Base-by-base conservation (phyloP, 2,329 filamentous ascomycete genomes). In the Thermochaetoides dissita region DNA sequence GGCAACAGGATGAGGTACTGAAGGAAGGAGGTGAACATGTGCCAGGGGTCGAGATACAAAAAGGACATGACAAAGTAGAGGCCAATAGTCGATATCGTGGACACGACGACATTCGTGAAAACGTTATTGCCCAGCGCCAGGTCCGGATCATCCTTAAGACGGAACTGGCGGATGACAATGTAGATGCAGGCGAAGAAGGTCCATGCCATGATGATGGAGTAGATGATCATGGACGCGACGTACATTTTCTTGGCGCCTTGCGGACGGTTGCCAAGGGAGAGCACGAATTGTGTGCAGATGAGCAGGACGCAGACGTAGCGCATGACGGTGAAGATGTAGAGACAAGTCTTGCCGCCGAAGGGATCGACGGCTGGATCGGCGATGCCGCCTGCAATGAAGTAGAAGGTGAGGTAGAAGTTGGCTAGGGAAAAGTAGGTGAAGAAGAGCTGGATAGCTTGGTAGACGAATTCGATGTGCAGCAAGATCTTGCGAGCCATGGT, bases 321-420 rank as follows among this genome's bases (percentile, higher is more conserved):
- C 34, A 98, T 67, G 46, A 95, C 71, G 47, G 79, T 74, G 63
- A 96, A 98, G 59, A 98, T 84, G 63, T 83, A 77, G 50, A 76
- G 76, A 38, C 84, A 89, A 49, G 94, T 80, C 48, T 79, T 73
- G 62, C 94, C 84, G 10, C 88, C 88, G 53, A 98, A 98, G 0
- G 93, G 93, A 60, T 98, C 91, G 50, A 93, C 69, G 28, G 68
- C 67, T 0, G 75, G 66, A 55, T 96, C 86, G 0, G 83, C 74
- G 10, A 98, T 72, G 34, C 88, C 93, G 36, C 91, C 91, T 17
- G 87, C 87, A 51, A 98, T 81, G 67, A 98, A 98, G 72, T 88
- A 98, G 66, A 98, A 98, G 44, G 88, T 94, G 40, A 98, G 79
- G 62, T 96, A 98, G 70, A 96, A 98, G 68, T 98, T 98, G 61